These are phyloP conservation scores for Amanita jacksonii DNA, from an alignment of 768 basidiomycete genomes.

Conservation along the genomic window DNA sequence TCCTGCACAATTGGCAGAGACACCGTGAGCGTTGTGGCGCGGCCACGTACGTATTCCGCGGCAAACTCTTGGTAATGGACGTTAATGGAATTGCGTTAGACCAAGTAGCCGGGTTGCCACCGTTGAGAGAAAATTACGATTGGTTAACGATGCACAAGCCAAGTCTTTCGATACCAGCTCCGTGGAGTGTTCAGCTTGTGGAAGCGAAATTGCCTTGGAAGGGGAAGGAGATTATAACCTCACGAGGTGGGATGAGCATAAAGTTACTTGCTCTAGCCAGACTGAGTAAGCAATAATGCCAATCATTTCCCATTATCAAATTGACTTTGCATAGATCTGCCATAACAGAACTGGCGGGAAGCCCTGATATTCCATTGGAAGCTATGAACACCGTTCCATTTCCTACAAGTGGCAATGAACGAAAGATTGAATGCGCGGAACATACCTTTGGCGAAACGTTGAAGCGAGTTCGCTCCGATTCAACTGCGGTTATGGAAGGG, in stretches of 20 bases:
- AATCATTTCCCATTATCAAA: background rate
- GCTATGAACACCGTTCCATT: conserved; percentile 3
- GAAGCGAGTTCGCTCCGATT: conserved; percentile 5
- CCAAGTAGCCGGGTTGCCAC: conserved; percentile 52
- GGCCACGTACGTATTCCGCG: conserved; percentile 23
- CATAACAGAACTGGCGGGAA: background rate
- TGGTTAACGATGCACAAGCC: conserved; percentile 59
- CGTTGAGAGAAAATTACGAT: conserved; percentile 48
- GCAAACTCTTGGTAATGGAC: background rate
- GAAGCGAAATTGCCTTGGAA: conserved; percentile 30
- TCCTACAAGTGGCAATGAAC: background rate
- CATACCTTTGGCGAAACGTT: background rate
- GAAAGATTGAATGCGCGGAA: background rate
- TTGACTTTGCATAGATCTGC: conserved; percentile 1
- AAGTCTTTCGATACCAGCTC: conserved; percentile 33
- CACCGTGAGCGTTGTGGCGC: conserved; percentile 42
- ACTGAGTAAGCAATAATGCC: conserved; percentile 10
- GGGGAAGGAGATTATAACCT: conserved; percentile 52
- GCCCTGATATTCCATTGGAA: background rate
- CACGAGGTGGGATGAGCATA: conserved; percentile 55
- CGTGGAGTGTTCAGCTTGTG: conserved; percentile 47
- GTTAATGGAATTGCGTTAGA: conserved; percentile 19
- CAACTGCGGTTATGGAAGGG: background rate
- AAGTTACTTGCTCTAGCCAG: conserved; percentile 32
- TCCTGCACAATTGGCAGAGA: conserved; percentile 39